Evolutionary conservation across 768 basidiomycete species (phyloP), one percentile per base, ranked within the genome.

Genomic region (Suillus spraguei): DNA sequence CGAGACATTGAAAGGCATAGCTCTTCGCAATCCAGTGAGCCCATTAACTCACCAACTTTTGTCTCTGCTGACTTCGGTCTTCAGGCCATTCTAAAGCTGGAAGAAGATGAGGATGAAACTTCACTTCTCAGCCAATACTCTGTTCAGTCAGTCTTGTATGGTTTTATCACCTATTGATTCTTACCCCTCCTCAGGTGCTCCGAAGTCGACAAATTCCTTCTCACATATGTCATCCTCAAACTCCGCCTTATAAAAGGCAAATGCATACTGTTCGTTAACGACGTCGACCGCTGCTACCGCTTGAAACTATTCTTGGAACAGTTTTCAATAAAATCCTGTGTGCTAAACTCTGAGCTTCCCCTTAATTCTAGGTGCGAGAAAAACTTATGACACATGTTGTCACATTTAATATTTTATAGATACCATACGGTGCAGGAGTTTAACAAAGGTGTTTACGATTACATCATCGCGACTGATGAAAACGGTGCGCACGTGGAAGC

Each of bases 391-490:
- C 24, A 10, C 5, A 13, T 58, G 6, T 56, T 10, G n/a, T 20
- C 13, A 49, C 35, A 6, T 24, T 28, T 14, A 6, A 4, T 4
- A 16, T n/a, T 22, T 58, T 24, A 42, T 16, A 95, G 94, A 75
- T 97, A 95, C 71, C 97, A 99, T 71, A 90, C 91, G 2, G 97
- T 99, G 1, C 96, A 99, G 69, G 97, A 98, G 76, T 99, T 99
- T 72, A 99, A 99, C 76, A 92, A 94, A 69, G 97, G 97, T 2
- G 94, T 97, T 9, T 99, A 98, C 69, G 95, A 99, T 73, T 98
- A 99, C 74, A 95, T 99, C 66, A 97, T 99, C 61, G 97, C 97
- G 1, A 97, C 96, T 11, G 97, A 99, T 71, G 97, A 99, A 77
- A 87, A 87, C 63, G 85, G 87, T 1, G 79, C 81, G 4, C 80